Conservation (phyloP, 1,284 basidiomycete species). For the Irpex lacteus region DNA sequence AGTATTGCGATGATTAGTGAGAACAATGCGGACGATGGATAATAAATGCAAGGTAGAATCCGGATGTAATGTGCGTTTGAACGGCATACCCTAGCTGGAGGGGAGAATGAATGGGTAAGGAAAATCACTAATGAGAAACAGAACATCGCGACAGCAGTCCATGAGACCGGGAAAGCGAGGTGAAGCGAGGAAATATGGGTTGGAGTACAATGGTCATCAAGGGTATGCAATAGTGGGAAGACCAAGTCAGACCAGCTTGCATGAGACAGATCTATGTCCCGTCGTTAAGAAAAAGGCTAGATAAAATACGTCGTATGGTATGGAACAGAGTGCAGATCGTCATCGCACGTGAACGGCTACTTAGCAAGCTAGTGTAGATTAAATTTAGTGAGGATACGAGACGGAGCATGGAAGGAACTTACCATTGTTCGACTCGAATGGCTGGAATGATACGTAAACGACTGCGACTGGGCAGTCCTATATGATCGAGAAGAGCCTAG, state of each 20-base stretch:
- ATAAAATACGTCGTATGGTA: constrained; percentile 21
- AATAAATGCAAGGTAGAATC: background rate
- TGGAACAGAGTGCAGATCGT: constrained; percentile 3
- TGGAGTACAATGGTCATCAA: constrained; percentile 14
- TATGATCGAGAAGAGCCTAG: constrained; percentile 37
- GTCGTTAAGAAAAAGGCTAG: constrained; percentile 12
- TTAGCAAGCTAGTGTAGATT: constrained; percentile 20
- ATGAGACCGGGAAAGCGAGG: background rate
- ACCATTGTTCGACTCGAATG: constrained; percentile 43
- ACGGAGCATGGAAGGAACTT: constrained; percentile 3
- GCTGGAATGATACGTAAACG: constrained; percentile 41
- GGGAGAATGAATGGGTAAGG: constrained; percentile 9
- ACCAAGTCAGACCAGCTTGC: constrained; percentile 29
- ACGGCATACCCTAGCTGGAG: background rate
- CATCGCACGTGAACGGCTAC: constrained; percentile 15
- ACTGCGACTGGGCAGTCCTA: constrained; percentile 38
- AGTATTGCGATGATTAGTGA: constrained; percentile 2
- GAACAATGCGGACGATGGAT: constrained; percentile 1
- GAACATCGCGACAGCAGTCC: constrained; percentile 10
- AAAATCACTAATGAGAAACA: constrained; percentile 20
- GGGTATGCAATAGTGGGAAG: constrained; percentile 27
- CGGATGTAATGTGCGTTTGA: background rate
- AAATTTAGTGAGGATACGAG: background rate
- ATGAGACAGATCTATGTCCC: constrained; percentile 20
- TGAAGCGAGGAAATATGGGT: background rate